Evolutionary conservation across 1,139 yeast species (phyloP).

Genomic region (Sugiyamaella castrensis): DNA sequence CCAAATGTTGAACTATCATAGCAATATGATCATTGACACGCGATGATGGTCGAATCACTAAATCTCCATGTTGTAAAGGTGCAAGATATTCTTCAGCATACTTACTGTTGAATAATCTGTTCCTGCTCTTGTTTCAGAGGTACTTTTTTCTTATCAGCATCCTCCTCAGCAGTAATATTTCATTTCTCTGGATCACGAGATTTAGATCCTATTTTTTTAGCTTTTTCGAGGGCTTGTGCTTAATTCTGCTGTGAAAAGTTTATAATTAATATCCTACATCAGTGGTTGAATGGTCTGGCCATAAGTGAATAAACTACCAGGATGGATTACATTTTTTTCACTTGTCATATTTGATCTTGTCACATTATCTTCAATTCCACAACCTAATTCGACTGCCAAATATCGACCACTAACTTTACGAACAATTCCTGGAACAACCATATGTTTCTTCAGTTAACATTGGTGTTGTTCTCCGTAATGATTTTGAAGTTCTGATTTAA

Average conservation of each 20-base stretch:
- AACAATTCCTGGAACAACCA: constrained; percentile 75
- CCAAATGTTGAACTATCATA: constrained; percentile 85
- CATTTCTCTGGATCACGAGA: constrained; percentile 60
- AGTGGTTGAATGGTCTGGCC: constrained; percentile 90
- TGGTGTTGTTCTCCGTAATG: constrained; percentile 78
- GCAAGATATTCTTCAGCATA: constrained; percentile 96
- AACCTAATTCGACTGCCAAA: constrained; percentile 63
- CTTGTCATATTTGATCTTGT: constrained; percentile 63
- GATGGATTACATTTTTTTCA: constrained; percentile 45
- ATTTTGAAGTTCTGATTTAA: constrained; percentile 81
- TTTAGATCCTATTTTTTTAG: constrained; percentile 17
- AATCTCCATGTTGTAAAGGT: constrained; percentile 83
- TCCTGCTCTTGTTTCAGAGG: constrained; percentile 49
- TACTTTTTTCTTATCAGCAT: constrained; percentile 52
- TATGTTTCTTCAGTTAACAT: constrained; percentile 84
- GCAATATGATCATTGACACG: constrained; percentile 85
- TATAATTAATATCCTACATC: constrained; percentile 65
- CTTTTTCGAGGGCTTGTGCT: constrained; percentile 57
- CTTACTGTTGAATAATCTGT: constrained; percentile 66
- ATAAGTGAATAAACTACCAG: constrained; percentile 48
- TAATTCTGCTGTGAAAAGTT: constrained; percentile 67
- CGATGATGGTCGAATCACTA: constrained; percentile 92
- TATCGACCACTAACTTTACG: constrained; percentile 50
- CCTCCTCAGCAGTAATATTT: constrained; percentile 82
- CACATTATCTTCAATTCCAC: constrained; percentile 72